A percentile compares a stretch with the other conserved stretches of the same genome.
Evolutionary conservation across 2,329 filamentous ascomycete genomes (phyloP).

Genomic region (Ceratocystis ficicola): DNA sequence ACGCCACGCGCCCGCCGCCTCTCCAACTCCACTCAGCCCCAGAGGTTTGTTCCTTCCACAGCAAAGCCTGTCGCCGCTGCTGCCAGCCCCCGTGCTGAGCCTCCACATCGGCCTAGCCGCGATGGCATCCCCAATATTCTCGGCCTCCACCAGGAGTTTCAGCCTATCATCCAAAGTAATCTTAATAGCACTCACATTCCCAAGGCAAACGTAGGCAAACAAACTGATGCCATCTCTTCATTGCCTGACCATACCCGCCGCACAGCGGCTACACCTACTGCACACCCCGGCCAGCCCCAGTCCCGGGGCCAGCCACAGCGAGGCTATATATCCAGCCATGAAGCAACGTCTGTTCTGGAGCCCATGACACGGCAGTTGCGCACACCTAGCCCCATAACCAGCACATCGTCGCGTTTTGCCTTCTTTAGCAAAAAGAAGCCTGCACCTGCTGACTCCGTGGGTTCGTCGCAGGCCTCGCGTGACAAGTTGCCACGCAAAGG

Average conservation of each 20-base stretch:
- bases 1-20: constrained; percentile 29
- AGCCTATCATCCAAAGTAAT: constrained; percentile 52
- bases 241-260: constrained; percentile 11
- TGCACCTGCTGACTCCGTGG: constrained; percentile 24
- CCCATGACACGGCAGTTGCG: constrained; percentile 29
- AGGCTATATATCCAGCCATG: not conserved
- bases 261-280: not conserved
- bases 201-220: constrained; percentile 31
- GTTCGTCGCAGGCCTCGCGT: constrained; percentile 36
- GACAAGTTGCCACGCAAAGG: constrained; percentile 56
- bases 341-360: constrained; percentile 24
- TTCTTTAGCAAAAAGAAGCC: constrained; percentile 62
- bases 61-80: not conserved
- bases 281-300: not conserved
- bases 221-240: constrained; percentile 12
- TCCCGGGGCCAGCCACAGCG: not conserved
- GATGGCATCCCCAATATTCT: constrained; percentile 54
- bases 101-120: constrained; percentile 53
- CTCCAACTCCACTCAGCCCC: not conserved
- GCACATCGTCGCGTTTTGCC: constrained; percentile 52
- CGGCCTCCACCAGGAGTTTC: constrained; percentile 39
- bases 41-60: not conserved
- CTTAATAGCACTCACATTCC: constrained; percentile 39
- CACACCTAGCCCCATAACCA: constrained; percentile 45
- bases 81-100: constrained; percentile 24